Percentiles rank a stretch among this genome's conserved stretches.
Evolutionary conservation across 2,329 filamentous ascomycete genomes (phyloP).

Genomic region (Peltaster fructicola): DNA sequence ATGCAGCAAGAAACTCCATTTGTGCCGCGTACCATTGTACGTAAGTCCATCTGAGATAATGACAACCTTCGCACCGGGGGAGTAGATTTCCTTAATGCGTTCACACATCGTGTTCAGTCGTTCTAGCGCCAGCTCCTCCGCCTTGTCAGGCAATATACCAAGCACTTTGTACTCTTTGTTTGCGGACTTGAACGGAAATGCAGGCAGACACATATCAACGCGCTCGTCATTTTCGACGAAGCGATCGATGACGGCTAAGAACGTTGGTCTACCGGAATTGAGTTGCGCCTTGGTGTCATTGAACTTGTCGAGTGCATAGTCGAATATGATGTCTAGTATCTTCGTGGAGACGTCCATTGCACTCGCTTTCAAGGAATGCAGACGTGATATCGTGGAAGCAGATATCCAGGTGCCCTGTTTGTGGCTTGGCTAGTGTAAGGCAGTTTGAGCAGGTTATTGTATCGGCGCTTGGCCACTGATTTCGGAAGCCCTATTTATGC

Average conservation of each 20-base stretch:
- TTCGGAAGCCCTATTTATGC: too few relatives aligned
- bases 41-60: conserved; percentile 8
- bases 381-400: too few relatives aligned
- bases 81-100: conserved; percentile 5
- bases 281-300: conserved; percentile 4
- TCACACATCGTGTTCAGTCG: conserved; percentile 6
- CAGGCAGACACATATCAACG: conserved; percentile 6
- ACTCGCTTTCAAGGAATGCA: too few relatives aligned
- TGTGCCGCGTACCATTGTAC: conserved; percentile 8
- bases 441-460: too few relatives aligned
- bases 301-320: conserved; percentile 3
- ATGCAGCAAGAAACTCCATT: too few relatives aligned
- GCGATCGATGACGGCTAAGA: conserved; percentile 2
- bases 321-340: conserved; percentile 4
- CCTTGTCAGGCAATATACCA: conserved; percentile 6
- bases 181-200: conserved; percentile 8
- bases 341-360: too few relatives aligned
- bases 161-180: conserved; percentile 6
- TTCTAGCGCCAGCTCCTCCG: conserved; percentile 6
- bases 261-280: conserved; percentile 2
- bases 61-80: conserved; percentile 5
- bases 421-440: too few relatives aligned
- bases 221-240: conserved; percentile 1
- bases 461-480: too few relatives aligned
- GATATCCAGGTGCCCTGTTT: too few relatives aligned